Evolutionary conservation across 2,329 filamentous ascomycete species (phyloP), one percentile per base, ranked within the genome.

Genomic region (Neofusicoccum cordaticola): DNA sequence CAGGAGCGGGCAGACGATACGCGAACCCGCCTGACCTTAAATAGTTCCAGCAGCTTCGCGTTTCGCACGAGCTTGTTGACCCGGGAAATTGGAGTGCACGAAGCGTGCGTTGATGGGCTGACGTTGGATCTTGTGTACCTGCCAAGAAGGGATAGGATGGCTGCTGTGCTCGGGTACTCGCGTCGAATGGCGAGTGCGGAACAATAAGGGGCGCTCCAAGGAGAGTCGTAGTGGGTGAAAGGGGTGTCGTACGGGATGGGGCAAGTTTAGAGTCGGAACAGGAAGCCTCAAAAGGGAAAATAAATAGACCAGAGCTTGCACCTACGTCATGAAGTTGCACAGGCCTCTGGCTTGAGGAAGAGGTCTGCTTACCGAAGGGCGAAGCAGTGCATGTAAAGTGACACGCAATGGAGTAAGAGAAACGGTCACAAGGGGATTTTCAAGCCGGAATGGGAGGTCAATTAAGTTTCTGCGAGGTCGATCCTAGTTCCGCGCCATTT

Each of bases 101-200:
- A 37, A 27, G 4, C 17, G 41, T 7, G 17, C 31, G 42, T 17
- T 7, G 34, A n/a, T 19, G 27, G 27, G 56, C 56, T 60, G 56
- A 60, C 42, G 56, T 60, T 34, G 31, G 42, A 60, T 45, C 47
- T 31, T 42, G 53, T 45, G 41, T 58, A 58, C 19, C 53, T 58
- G 13, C 42, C 56, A 13, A 45, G 44, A 19, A 35, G 5, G 42
- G 22, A 19, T 45, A 22, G n/a, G n/a, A 4, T 34, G 27, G 39
- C 22, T 31, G 35, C 5, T 42, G 37, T 1, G 12, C 11, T 22
- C 11, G 12, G 34, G 6, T 4, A 13, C 12, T 11, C 4, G 22
- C 31, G 12, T 13, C 12, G 15, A 42, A 9, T 27, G 19, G 35
- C 1, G 7, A 42, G 37, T 2, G 11, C 11, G 51, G 37, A 5